A percentile compares a stretch with the other conserved stretches of the same genome.
Conservation (phyloP, 1,139 yeast species). For the Magnusiomyces suaveolens region DNA sequence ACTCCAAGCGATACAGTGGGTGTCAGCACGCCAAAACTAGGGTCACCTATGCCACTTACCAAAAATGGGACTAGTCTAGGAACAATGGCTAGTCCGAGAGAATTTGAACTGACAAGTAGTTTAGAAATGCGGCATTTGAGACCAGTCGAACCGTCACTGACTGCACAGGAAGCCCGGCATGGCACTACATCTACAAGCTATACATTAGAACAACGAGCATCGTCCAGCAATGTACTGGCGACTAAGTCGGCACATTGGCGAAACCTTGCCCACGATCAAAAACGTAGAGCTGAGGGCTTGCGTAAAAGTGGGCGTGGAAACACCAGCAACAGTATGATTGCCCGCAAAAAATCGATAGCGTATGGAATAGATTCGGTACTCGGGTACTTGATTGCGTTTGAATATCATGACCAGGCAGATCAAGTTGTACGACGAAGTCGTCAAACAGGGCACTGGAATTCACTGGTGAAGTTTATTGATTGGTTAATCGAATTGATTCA, state of each 20-base stretch:
- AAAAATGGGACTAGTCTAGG: not conserved
- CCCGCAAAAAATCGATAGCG: constrained; percentile 25
- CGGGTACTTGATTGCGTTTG: constrained; percentile 35
- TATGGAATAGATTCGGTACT: constrained; percentile 31
- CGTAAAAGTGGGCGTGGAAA: constrained; percentile 11
- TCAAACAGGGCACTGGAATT: constrained; percentile 31
- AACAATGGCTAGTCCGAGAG: not conserved
- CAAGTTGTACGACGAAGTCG: constrained; percentile 21
- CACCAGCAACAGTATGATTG: not conserved
- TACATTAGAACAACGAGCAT: constrained; percentile 21
- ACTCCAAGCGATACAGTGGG: not conserved
- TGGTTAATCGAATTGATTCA: constrained; percentile 19
- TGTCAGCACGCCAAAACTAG: not conserved
- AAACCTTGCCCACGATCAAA: constrained; percentile 28
- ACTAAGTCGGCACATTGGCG: constrained; percentile 27
- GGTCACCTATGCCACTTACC: not conserved
- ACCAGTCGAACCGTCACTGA: not conserved
- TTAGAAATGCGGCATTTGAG: not conserved
- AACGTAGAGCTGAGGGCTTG: constrained; percentile 31
- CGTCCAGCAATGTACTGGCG: constrained; percentile 20
- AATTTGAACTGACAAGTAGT: not conserved
- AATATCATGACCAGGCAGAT: constrained; percentile 34
- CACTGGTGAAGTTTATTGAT: constrained; percentile 31
- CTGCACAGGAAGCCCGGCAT: not conserved
- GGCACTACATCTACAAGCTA: not conserved